A percentile compares a stretch with the other conserved stretches of the same genome.
phyloP scores from a whole-genome alignment of 23 red algal species.

The Cyanidium caldarium region DNA sequence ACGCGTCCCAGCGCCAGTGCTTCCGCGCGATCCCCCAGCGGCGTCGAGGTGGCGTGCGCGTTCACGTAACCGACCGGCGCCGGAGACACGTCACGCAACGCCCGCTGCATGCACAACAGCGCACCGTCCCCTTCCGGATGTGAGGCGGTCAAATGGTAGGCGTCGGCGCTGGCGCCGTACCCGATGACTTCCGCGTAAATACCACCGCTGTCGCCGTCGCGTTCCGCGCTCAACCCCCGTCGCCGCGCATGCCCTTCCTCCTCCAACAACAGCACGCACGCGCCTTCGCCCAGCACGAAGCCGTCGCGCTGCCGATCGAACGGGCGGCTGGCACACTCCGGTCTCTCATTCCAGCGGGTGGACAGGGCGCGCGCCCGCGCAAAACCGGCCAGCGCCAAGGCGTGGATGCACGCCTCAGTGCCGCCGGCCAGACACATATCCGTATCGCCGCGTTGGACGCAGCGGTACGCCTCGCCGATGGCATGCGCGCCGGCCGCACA shows the following conservation, averaged over 20 bases:
- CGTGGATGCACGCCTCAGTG: slow-evolving; percentile 33
- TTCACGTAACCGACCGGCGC: slow-evolving; percentile 63
- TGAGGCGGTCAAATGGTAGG: slow-evolving; percentile 57
- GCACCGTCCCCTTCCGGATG: slow-evolving; percentile 32
- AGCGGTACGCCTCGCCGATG: slow-evolving; percentile 33
- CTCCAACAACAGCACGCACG: slow-evolving; percentile 45
- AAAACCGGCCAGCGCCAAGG: slow-evolving; percentile 42
- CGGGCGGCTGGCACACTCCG: slow-evolving; percentile 25
- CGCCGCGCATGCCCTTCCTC: slow-evolving; percentile 11
- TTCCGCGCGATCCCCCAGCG: slow-evolving; percentile 37
- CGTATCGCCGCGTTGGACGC: slow-evolving; percentile 36
- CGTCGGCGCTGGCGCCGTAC: slow-evolving; percentile 29
- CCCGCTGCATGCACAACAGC: slow-evolving; percentile 15
- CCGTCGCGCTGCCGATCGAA: slow-evolving; percentile 43
- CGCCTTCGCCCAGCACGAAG: slow-evolving; percentile 70
- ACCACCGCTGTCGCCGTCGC: neutral
- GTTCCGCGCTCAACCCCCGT: too few species aligned
- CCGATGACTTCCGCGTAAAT: slow-evolving; percentile 44
- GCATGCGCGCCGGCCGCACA: slow-evolving; percentile 62
- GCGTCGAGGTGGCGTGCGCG: slow-evolving; percentile 66
- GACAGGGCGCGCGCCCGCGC: slow-evolving; percentile 32
- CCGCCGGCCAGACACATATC: slow-evolving; percentile 44
- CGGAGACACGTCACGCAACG: slow-evolving; percentile 6
- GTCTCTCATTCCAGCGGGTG: slow-evolving; percentile 2
- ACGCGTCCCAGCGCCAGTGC: slow-evolving; percentile 28